Base-by-base conservation (phyloP, 495 filamentous ascomycete species). In the Xanthoparmelia taractica region DNA sequence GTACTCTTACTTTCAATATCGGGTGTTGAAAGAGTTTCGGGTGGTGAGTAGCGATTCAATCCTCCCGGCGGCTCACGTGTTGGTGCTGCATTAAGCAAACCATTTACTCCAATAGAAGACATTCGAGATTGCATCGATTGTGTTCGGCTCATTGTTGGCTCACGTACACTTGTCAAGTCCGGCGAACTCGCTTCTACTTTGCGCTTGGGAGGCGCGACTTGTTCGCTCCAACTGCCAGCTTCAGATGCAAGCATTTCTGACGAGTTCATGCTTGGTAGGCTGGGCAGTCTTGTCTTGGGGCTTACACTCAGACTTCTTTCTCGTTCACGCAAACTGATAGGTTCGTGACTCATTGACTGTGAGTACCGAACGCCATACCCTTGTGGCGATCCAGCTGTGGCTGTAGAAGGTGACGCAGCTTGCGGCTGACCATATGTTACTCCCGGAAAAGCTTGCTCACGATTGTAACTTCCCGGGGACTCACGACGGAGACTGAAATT, bases 221-320 rank as follows among this genome's bases (percentile, higher is more conserved):
- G 41, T 33, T 37, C 29, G 50, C n/a, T 58, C 47, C 57, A 52
- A 20, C 13, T 37, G 38, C 31, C 41, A 60, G 20, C 36, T 43
- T 55, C 25, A 57, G 60, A 47, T 58, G 40, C 8, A 29, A 17
- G 18, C 17, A 40, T 41, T 62, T 60, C 62, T 6, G 38, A 47
- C 11, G 61, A 31, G 29, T 45, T 59, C 40, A 61, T 29, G 31
- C 17, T 59, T 20, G 64, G 62, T 34, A 67, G 41, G 37, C 64
- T 64, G 33, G 69, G 63, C 31, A 74, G 69, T 55, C 70, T 71
- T 37, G 76, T 74, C 60, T 77, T 76, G 11, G 79, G 78, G 56
- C 79, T 81, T 15, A 78, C 73, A 61, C 73, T 79, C 41, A 77
- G 70, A 38, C 73, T 73, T 18, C 70, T 66, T 58, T 79, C 75